These are phyloP conservation scores for Sextonia rubra DNA, from an alignment of 164 flowering plant genomes.

Conservation along the genomic window DNA sequence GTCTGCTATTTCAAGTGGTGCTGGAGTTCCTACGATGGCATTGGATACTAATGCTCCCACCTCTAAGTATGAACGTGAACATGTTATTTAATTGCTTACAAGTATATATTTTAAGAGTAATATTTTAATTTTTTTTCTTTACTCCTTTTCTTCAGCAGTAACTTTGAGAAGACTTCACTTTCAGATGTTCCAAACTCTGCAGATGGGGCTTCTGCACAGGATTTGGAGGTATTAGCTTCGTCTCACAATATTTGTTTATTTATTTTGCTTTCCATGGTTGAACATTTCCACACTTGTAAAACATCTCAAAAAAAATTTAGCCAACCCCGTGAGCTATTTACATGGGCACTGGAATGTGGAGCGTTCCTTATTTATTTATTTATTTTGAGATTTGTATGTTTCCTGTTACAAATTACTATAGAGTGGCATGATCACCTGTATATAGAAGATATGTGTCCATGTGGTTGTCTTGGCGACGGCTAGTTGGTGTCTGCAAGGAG, in stretches of 20 bases:
- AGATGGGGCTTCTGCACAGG: conserved; percentile 57
- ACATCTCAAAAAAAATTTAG: too few species aligned
- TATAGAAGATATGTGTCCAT: too few species aligned
- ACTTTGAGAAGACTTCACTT: conserved; percentile 28
- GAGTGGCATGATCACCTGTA: too few species aligned
- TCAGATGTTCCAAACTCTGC: conserved; percentile 32
- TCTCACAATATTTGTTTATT: not conserved
- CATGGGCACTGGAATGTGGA: not conserved
- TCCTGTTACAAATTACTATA: too few species aligned
- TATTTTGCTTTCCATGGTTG: not conserved
- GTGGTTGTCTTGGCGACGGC: too few species aligned
- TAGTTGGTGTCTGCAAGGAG: not conserved
- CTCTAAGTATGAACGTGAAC: conserved; percentile 29
- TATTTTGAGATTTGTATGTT: not conserved
- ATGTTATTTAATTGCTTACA: not conserved
- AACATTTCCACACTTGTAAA: too few species aligned
- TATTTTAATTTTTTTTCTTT: not conserved
- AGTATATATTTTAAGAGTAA: not conserved
- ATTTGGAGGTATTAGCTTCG: conserved; percentile 58
- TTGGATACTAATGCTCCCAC: conserved; percentile 19
- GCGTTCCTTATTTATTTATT: not conserved
- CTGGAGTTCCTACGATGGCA: conserved; percentile 22
- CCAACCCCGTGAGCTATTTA: not conserved
- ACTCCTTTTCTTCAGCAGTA: conserved; percentile 24
- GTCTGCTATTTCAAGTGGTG: conserved; percentile 23